These are phyloP conservation scores for Lobulomyces angularis DNA, from an alignment of 192 early-diverging fungal species.

Conservation along the genomic window DNA sequence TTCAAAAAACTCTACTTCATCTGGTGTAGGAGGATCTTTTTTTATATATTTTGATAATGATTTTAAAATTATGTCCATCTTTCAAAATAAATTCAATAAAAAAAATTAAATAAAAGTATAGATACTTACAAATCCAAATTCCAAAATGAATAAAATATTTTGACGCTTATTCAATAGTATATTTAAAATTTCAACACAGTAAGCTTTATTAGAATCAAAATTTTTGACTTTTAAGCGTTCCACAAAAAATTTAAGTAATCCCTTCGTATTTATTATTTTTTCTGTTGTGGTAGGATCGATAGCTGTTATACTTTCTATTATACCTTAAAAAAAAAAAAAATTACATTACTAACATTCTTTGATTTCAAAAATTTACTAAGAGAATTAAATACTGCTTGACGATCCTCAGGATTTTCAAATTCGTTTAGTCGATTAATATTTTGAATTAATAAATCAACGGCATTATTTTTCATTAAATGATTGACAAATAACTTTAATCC, in stretches of 20 bases:
- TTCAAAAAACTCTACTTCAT: conserved; percentile 86
- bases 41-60: conserved; percentile 46
- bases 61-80: conserved; percentile 13
- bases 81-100: conserved; percentile 20
- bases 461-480: conserved; percentile 33
- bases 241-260: conserved; percentile 64
- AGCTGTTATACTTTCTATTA: conserved; percentile 77
- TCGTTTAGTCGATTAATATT: conserved; percentile 72
- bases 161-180: conserved; percentile 37
- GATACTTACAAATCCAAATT: conserved; percentile 44
- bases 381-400: conserved; percentile 73
- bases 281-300: conserved; percentile 58
- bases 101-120: conserved; percentile 60
- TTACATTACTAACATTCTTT: conserved; percentile 1
- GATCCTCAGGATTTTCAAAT: conserved; percentile 51
- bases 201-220: conserved; percentile 52
- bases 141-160: too few relatives aligned
- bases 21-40: conserved; percentile 63
- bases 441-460: conserved; percentile 64
- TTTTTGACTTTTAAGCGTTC: conserved; percentile 43
- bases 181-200: not conserved
- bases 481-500: not conserved
- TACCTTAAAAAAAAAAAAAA: conserved; percentile 18
- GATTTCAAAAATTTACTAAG: conserved; percentile 27
- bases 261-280: conserved; percentile 46